These are phyloP conservation scores for Aspergillus puulaauensis DNA, from an alignment of 2,329 filamentous ascomycete species.

Conservation along the genomic window DNA sequence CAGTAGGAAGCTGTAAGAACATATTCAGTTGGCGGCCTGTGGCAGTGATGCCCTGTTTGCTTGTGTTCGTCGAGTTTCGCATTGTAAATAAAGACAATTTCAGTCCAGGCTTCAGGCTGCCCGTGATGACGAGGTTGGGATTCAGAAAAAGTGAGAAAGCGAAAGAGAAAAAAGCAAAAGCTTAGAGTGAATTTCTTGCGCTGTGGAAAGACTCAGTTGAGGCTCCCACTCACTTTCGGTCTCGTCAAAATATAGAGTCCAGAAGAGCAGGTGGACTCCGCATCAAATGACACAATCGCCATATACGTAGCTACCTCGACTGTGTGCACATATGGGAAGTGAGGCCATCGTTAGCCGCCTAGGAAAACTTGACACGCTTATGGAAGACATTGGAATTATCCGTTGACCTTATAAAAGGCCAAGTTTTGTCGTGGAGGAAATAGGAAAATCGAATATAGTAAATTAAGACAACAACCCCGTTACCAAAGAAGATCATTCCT, in stretches of 20 bases:
- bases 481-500: constrained; percentile 59
- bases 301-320: neutral
- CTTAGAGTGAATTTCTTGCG: neutral
- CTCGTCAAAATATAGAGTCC: neutral
- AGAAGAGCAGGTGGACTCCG: neutral
- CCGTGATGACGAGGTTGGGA: neutral
- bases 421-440: constrained; percentile 33
- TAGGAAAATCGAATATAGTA: constrained; percentile 1
- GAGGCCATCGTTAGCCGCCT: neutral
- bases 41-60: neutral
- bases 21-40: neutral
- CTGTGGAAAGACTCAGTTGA: too few relatives aligned
- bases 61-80: neutral
- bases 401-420: neutral
- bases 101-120: too few relatives aligned
- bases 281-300: too few relatives aligned
- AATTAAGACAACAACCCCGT: constrained; percentile 9
- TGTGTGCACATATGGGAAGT: neutral
- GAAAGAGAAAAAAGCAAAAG: neutral
- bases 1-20: constrained; percentile 12
- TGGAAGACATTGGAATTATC: neutral
- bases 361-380: neutral
- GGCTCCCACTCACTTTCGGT: neutral
- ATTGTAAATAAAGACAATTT: neutral
- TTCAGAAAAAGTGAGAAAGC: neutral